These are phyloP conservation scores for Chlamydomonas incerta DNA, from an alignment of 139 green algal genomes.

Conservation along the genomic window DNA sequence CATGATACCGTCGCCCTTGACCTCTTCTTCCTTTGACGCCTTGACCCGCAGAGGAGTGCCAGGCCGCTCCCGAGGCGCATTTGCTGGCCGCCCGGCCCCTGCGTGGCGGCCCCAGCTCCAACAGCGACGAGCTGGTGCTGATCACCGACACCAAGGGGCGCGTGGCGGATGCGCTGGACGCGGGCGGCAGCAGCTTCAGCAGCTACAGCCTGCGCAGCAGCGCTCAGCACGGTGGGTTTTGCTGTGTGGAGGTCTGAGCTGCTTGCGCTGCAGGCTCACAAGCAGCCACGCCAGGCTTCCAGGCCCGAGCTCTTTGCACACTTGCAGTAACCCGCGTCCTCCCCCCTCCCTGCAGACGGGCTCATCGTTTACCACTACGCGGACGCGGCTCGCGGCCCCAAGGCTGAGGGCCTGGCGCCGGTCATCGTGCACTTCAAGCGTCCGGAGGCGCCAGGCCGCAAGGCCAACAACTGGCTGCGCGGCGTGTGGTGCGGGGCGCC, in stretches of 20 bases:
- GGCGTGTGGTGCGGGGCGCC: conserved; percentile 53
- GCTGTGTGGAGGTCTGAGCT: too few species aligned
- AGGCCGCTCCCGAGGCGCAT: background rate
- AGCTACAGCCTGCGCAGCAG: conserved; percentile 2
- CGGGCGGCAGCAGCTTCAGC: background rate
- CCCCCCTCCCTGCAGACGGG: background rate
- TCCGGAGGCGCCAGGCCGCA: background rate
- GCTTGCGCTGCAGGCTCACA: too few species aligned
- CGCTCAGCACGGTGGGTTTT: too few species aligned
- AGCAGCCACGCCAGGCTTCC: too few species aligned
- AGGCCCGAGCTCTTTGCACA: too few species aligned
- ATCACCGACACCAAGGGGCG: conserved; percentile 16
- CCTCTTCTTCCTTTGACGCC: too few species aligned
- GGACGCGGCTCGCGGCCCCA: conserved; percentile 21
- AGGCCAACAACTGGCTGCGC: background rate
- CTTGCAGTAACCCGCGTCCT: too few species aligned
- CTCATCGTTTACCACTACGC: conserved; percentile 32
- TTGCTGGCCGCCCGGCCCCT: conserved; percentile 32
- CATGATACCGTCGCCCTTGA: too few species aligned
- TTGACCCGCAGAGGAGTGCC: background rate
- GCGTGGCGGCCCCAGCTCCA: background rate
- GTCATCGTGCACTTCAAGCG: conserved; percentile 49
- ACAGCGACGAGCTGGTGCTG: conserved; percentile 36
- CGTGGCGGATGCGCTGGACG: conserved; percentile 41
- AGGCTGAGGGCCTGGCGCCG: conserved; percentile 14